Conservation (phyloP, 495 filamentous ascomycete species). For the Penicillium simplicissimum region DNA sequence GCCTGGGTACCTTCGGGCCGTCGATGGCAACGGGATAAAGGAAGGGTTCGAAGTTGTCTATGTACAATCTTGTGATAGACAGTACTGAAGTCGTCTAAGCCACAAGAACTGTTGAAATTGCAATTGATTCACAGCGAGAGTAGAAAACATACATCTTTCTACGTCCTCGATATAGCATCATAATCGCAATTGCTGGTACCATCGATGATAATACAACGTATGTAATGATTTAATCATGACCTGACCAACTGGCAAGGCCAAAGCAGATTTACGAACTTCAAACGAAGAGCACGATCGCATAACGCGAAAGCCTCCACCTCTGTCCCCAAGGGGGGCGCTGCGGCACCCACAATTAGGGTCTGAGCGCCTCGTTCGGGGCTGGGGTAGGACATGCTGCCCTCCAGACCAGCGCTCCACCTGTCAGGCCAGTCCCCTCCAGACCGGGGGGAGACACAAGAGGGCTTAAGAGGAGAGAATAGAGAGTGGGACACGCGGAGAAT, state of each 20-base stretch:
- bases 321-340: background rate
- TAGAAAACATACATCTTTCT: background rate
- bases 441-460: background rate
- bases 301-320: background rate
- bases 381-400: conserved; percentile 5
- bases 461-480: too few relatives aligned
- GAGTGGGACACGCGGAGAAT: background rate
- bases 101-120: background rate
- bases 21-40: background rate
- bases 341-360: background rate
- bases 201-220: background rate
- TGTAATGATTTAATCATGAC: background rate
- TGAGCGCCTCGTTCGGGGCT: background rate
- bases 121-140: background rate
- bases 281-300: background rate
- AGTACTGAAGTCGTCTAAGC: background rate
- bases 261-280: too few relatives aligned
- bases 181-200: background rate
- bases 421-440: background rate
- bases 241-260: background rate
- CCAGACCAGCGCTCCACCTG: background rate
- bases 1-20: background rate
- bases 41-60: background rate
- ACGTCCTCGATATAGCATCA: background rate
- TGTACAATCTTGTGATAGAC: background rate